Conservation (phyloP, 2,329 filamentous ascomycete species). For the Leptographium procerum region DNA sequence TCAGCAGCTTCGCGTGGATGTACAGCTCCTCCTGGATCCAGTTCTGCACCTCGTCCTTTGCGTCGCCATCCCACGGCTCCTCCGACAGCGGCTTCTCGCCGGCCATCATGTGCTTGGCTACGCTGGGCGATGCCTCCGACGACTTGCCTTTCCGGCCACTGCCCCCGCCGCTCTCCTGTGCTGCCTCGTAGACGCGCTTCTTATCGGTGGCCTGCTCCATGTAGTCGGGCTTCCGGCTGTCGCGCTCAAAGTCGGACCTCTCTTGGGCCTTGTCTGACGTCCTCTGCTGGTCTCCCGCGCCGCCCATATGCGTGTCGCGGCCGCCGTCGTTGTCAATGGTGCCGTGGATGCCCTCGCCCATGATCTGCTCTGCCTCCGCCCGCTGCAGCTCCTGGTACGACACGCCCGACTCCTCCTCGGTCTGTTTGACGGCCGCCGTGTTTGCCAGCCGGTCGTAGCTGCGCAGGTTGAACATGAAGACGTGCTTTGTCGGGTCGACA, state of each 20-base stretch:
- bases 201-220: slow-evolving; percentile 31
- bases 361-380: slow-evolving; percentile 80
- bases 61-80: slow-evolving; percentile 65
- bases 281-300: slow-evolving; percentile 21
- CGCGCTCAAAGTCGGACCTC: slow-evolving; percentile 7
- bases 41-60: slow-evolving; percentile 68
- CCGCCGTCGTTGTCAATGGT: slow-evolving; percentile 32
- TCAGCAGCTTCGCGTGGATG: slow-evolving; percentile 82
- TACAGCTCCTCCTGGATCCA: slow-evolving; percentile 96
- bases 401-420: slow-evolving; percentile 68
- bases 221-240: slow-evolving; percentile 25
- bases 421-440: slow-evolving; percentile 58
- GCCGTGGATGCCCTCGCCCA: slow-evolving; percentile 62
- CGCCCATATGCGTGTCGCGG: slow-evolving; percentile 36
- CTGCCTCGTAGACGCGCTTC: slow-evolving; percentile 40
- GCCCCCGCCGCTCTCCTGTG: not conserved
- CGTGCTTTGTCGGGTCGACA: slow-evolving; percentile 65
- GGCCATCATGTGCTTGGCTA: slow-evolving; percentile 76
- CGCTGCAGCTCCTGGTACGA: slow-evolving; percentile 79
- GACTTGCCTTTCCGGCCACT: not conserved
- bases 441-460: slow-evolving; percentile 88
- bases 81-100: slow-evolving; percentile 48
- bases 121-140: slow-evolving; percentile 32
- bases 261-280: slow-evolving; percentile 23
- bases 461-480: slow-evolving; percentile 89